phyloP scores from a whole-genome alignment of 169 alveolate genomes.

The Ichthyophthirius multifiliis region DNA sequence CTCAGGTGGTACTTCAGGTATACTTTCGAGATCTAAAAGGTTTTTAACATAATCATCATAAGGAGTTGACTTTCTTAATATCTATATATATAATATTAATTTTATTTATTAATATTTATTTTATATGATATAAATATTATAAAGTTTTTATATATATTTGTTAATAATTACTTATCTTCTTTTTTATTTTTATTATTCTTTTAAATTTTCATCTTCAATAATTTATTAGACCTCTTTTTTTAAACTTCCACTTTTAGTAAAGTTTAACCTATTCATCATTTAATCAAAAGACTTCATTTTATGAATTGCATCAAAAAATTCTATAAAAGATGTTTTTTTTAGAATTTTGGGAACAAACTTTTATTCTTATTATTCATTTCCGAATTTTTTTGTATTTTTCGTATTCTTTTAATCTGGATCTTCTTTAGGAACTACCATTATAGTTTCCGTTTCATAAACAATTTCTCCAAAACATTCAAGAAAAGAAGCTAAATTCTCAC shows the following conservation, averaged over 20 bases:
- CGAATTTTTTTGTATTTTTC: conserved; percentile 40
- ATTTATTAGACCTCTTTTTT: conserved; percentile 32
- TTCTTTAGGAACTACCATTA: conserved; percentile 68
- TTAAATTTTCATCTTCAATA: conserved; percentile 22
- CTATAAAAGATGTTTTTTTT: conserved; percentile 70
- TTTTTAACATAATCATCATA: conserved; percentile 63
- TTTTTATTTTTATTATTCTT: conserved; percentile 20
- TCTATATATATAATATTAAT: neutral
- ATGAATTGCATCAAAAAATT: conserved; percentile 59
- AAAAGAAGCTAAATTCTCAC: conserved; percentile 72
- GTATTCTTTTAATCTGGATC: conserved; percentile 60
- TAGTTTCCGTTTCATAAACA: conserved; percentile 52
- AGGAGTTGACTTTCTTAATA: conserved; percentile 42
- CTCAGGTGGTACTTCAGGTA: conserved; percentile 84
- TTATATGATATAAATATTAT: neutral
- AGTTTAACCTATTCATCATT: conserved; percentile 58
- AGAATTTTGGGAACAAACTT: conserved; percentile 64
- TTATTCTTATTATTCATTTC: conserved; percentile 52
- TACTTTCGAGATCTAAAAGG: conserved; percentile 64
- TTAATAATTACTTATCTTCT: neutral
- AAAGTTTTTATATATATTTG: neutral
- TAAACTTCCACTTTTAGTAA: conserved; percentile 37
- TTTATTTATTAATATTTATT: conserved; percentile 4
- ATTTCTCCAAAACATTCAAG: conserved; percentile 85
- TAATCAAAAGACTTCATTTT: conserved; percentile 69